A percentile compares a stretch with the other conserved stretches of the same genome.
Conservation (phyloP, 164 flowering plant species). For the Piper betle region DNA sequence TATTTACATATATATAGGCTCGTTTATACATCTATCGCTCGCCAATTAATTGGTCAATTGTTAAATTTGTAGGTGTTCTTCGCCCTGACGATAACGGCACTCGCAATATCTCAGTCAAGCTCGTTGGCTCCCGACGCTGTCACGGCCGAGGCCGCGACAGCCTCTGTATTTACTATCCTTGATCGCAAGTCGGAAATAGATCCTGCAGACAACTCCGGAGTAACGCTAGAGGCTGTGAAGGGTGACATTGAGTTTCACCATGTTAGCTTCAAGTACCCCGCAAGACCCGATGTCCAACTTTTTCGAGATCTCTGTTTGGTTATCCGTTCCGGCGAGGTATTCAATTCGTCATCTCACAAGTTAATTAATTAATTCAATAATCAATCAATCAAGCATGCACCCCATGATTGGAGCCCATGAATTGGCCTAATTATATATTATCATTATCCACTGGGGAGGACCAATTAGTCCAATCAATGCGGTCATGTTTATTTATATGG, state of each 20-base stretch:
- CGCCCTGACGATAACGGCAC: conserved; percentile 30
- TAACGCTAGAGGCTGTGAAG: conserved; percentile 20
- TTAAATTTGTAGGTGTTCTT: conserved; percentile 43
- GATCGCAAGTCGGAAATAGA: conserved; percentile 37
- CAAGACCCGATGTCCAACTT: conserved; percentile 31
- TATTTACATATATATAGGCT: too few relatives aligned
- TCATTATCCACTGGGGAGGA: too few relatives aligned
- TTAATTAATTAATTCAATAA: too few relatives aligned
- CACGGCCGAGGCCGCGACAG: conserved; percentile 28
- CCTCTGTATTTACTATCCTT: conserved; percentile 33
- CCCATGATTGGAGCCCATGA: too few relatives aligned
- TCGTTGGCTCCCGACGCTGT: conserved; percentile 25
- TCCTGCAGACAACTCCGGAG: conserved; percentile 28
- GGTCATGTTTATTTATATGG: too few relatives aligned
- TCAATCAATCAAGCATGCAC: too few relatives aligned
- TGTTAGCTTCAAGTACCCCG: conserved; percentile 41
- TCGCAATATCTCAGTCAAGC: conserved; percentile 32
- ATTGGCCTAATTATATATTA: too few relatives aligned
- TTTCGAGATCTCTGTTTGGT: conserved; percentile 31
- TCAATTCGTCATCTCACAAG: too few relatives aligned
- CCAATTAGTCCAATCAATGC: too few relatives aligned
- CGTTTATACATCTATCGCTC: too few relatives aligned
- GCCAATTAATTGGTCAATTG: too few relatives aligned
- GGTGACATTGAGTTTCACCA: conserved; percentile 37
- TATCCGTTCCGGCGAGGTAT: conserved; percentile 34